Conservation (phyloP, 352 stramenopile species). For the Phytophthora fragariaefolia region DNA sequence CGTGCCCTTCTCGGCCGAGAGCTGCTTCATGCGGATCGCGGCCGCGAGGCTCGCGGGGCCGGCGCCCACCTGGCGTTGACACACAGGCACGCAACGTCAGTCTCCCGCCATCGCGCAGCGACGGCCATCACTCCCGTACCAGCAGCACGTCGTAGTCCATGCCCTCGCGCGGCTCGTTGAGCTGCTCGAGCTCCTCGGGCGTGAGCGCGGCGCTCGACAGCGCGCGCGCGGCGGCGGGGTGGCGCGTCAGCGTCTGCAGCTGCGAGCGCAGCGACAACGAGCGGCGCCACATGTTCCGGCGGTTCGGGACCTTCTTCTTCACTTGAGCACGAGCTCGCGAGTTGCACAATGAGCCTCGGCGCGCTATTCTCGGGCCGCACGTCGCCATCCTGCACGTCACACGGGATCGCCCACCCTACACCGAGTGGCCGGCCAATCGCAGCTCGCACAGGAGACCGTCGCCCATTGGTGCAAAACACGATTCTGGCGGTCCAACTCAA, state of each 20-base stretch:
- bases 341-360: slow-evolving; percentile 37
- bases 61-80: slow-evolving; percentile 63
- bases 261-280: slow-evolving; percentile 36
- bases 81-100: too few species aligned
- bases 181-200: slow-evolving; percentile 70
- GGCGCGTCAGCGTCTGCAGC: slow-evolving; percentile 24
- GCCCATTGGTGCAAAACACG: slow-evolving; percentile 22
- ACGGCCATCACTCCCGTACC: slow-evolving; percentile 66
- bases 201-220: slow-evolving; percentile 48
- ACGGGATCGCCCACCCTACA: slow-evolving; percentile 24
- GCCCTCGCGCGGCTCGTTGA: slow-evolving; percentile 84
- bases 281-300: slow-evolving; percentile 46
- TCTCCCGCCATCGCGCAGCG: slow-evolving; percentile 12
- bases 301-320: slow-evolving; percentile 23
- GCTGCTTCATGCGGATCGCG: slow-evolving; percentile 98
- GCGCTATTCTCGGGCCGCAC: too few species aligned
- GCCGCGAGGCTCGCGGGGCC: slow-evolving; percentile 94
- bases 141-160: slow-evolving; percentile 99
- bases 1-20: slow-evolving; percentile 92
- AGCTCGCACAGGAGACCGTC: background rate
- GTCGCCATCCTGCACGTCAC: slow-evolving; percentile 29
- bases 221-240: slow-evolving; percentile 32
- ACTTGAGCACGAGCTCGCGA: slow-evolving; percentile 30
- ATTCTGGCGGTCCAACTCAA: slow-evolving; percentile 37
- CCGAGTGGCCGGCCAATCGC: slow-evolving; percentile 23